Base-by-base conservation (phyloP, 768 basidiomycete genomes). In the Suillus americanus region DNA sequence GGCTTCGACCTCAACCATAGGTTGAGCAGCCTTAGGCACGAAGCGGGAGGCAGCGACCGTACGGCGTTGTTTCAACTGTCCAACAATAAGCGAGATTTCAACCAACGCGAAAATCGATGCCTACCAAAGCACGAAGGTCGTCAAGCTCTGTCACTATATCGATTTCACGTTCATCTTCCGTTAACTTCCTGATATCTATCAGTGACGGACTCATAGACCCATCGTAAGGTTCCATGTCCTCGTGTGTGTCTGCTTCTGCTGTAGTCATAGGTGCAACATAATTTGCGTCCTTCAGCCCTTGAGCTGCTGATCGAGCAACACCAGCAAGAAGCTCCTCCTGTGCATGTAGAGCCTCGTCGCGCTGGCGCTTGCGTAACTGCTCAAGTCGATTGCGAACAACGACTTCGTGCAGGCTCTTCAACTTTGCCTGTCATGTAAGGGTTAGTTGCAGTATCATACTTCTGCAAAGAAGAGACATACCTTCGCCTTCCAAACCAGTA, bases 401-500 rank as follows among this genome's bases (percentile, higher is more conserved):
- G 35, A 99, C 91, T 80, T 99, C 95, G 72, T 99, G 97, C 61
- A 99, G 82, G 70, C 83, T 86, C 75, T 94, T 93, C 46, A 99
- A 83, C 72, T 96, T 97, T 8, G 95, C 91, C 95, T 97, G 56
- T 28, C 16, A 28, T 28, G 64, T 55, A 63, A 41, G 64, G 62
- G 65, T 59, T 67, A n/a, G 65, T 48, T 37, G 18, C 48, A 45
- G 18, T 35, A 64, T 37, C 30, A 23, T 33, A 46, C 9, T 56
- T n/a, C 18, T 54, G 63, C 54, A 35, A 62, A 53, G 1, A 62
- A 60, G 46, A 8, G 1, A 68, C 70, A 57, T 69, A 94, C 95
- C 82, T 98, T 98, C 25, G 97, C 92, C 79, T 99, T 99, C 90
- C 94, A 97, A 3, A 99, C 97, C 28, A 98, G 81, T 40, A 99